A percentile compares a stretch with the other conserved stretches of the same genome.
These are phyloP conservation scores for Nannizzia gypsea DNA, from an alignment of 2,329 filamentous ascomycete species.

Conservation along the genomic window DNA sequence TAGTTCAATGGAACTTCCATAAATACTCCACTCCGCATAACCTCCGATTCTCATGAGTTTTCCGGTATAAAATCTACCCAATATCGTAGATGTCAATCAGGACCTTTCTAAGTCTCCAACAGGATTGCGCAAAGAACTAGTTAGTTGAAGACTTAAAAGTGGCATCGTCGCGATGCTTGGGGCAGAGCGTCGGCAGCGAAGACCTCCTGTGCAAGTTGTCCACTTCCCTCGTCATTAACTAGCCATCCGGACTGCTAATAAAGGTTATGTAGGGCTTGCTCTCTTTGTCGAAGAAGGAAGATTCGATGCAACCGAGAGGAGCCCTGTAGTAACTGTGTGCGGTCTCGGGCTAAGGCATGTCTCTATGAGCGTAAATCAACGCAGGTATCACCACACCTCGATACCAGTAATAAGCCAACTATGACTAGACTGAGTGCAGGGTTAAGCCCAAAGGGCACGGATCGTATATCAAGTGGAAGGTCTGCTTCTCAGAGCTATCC, in stretches of 20 bases:
- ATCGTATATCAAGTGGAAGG: constrained; percentile 5
- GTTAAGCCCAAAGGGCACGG: background rate
- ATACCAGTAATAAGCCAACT: background rate
- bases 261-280: constrained; percentile 36
- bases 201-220: constrained; percentile 34
- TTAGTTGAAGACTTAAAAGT: background rate
- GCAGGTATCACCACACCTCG: constrained; percentile 12
- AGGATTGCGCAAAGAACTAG: too few relatives aligned
- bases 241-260: constrained; percentile 9
- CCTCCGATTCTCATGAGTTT: too few relatives aligned
- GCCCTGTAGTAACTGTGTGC: constrained; percentile 50
- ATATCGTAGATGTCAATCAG: too few relatives aligned
- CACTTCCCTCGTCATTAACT: background rate
- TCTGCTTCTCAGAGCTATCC: constrained; percentile 10
- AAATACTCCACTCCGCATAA: too few relatives aligned
- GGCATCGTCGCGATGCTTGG: constrained; percentile 17
- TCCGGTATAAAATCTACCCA: too few relatives aligned
- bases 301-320: constrained; percentile 48
- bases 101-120: too few relatives aligned
- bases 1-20: too few relatives aligned
- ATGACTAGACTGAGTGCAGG: background rate
- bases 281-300: constrained; percentile 49
- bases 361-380: constrained; percentile 32
- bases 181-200: constrained; percentile 28
- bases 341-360: constrained; percentile 43